Conservation (phyloP, 139 green algal genomes). For the Asterochloris erici region DNA sequence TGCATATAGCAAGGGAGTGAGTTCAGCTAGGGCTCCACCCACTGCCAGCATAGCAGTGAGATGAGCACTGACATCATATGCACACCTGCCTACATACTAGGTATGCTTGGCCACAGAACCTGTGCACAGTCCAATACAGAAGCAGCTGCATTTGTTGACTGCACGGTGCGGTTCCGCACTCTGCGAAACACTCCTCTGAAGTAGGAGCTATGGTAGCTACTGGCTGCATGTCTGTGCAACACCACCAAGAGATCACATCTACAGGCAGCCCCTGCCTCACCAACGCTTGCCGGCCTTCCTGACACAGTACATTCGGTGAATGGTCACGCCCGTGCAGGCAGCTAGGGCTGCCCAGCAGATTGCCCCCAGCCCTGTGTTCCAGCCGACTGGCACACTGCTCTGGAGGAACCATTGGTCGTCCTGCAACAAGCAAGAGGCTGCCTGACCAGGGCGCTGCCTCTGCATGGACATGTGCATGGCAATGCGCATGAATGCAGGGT, state of each 20-base stretch:
- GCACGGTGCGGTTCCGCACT: too few species aligned
- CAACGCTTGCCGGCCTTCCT: neutral
- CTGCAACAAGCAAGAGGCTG: neutral
- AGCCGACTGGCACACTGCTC: neutral
- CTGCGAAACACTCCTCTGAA: neutral
- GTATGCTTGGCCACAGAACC: neutral
- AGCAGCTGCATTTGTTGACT: neutral
- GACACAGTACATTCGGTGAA: neutral
- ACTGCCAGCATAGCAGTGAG: neutral
- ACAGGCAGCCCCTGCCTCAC: neutral
- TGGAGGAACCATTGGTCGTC: neutral
- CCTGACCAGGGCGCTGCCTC: neutral
- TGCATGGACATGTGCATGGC: neutral
- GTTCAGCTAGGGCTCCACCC: neutral
- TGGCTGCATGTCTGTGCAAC: neutral
- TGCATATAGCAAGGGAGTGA: neutral
- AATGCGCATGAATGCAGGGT: neutral
- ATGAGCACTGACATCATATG: neutral
- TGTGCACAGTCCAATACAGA: neutral
- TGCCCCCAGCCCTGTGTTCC: constrained; percentile 11
- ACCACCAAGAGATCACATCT: neutral
- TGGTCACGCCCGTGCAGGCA: neutral
- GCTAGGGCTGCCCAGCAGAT: neutral
- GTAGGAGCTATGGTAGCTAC: neutral
- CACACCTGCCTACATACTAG: neutral